Evolutionary conservation across 2,329 filamentous ascomycete species (phyloP), one percentile per base, ranked within the genome.

Genomic region (Orbilia blumenaviensis): DNA sequence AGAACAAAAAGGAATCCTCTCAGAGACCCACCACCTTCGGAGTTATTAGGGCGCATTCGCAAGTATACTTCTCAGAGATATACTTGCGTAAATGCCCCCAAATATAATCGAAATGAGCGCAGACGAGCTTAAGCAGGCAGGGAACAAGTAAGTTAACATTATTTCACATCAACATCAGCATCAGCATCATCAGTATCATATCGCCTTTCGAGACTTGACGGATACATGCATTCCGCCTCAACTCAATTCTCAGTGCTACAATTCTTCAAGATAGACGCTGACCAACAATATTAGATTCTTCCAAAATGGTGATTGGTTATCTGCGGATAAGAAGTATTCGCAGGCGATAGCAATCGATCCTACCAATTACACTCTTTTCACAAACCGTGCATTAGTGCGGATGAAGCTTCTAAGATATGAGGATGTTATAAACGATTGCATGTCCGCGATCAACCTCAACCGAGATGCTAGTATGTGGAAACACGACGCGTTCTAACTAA

Each of bases 371-470:
- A 86, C 91, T 29, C 87, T 97, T 60, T 97, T 93, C 84, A 94
- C 93, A 41, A 98, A 97, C 84, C 92, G 94, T 64, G 92, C 93
- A 61, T 91, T 97, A 84, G 89, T 91, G 2, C 89, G 93, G 42
- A 86, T 95, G 72, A 92, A 91, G 83, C 87, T 96, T 21, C 84
- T 87, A 75, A 86, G 89, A 79, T 96, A 90, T 88, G 87, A 92
- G 29, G 89, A 86, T 8, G 93, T 91, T 56, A 90, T 95, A 78
- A 85, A 88, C 74, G 94, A 97, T 83, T 94, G 93, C 81, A 83
- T 90, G 63, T 86, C 88, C 61, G 93, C 91, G 78, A 89, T 97
- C 58, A 86, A 89, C 73, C 86, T 96, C 4, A 85, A 88, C 27
- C 85, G 87, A 18, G 84, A 83, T 10, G 78, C 84, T 50, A 89